Percentiles rank a stretch among this genome's conserved stretches.
Evolutionary conservation across 176 grass and related monocot genomes (phyloP).

Genomic region (maize (Zea mays)): Zm-B73-REFERENCE-NAM-5.0 NC_050099.1:195264501-195265000

Average conservation of each 20-base stretch:
- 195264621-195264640: slow-evolving; percentile 74
- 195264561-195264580: slow-evolving; percentile 25
- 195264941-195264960: slow-evolving; percentile 59
- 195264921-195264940: slow-evolving; percentile 57
- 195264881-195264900: slow-evolving; percentile 65
- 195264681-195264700: slow-evolving; percentile 54
- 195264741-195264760: slow-evolving; percentile 3
- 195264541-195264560: slow-evolving; percentile 45
- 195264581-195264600: slow-evolving; percentile 47
- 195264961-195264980: slow-evolving; percentile 60
- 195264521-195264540: no score
- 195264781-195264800: slow-evolving; percentile 11
- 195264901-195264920: slow-evolving; percentile 47
- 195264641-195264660: slow-evolving; percentile 59
- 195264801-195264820: not conserved
- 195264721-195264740: slow-evolving; percentile 63
- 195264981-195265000: slow-evolving; percentile 3
- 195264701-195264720: slow-evolving; percentile 46
- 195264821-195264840: not conserved
- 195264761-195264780: slow-evolving; percentile 17
- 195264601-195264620: slow-evolving; percentile 73
- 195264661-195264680: slow-evolving; percentile 56
- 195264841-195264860: slow-evolving; percentile 17
- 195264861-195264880: slow-evolving; percentile 52
- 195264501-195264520: no score